Base-by-base conservation (phyloP, 805 yeast genomes). In the Priceomyces fermenticarens region DNA sequence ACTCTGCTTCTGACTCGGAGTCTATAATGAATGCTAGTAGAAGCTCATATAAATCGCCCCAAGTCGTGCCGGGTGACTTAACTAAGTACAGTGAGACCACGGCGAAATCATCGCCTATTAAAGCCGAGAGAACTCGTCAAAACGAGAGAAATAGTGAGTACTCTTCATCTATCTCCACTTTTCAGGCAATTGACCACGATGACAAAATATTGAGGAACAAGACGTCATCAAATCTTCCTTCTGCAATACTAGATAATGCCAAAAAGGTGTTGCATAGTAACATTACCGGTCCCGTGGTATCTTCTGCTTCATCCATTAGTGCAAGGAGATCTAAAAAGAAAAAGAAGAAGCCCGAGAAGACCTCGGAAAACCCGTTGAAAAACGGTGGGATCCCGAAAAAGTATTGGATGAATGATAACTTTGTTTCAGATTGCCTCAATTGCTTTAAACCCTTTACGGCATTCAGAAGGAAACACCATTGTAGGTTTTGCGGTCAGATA, bases 381-480 rank as follows among this genome's bases (percentile, higher is more conserved):
- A 61, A 55, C 32, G 76, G 76, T 30, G 81, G 84, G 1, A 71
- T 83, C 3, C 81, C 85, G 2, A 77, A 78, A 44, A 91, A 88
- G 55, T 91, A 88, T 58, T 91, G 99, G 99, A 83, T 91, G 88
- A 88, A 90, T 53, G 97, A 91, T 65, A 86, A 91, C 32, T 86
- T 88, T 44, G 96, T 95, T 0, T 77, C 83, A 7, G 93, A 88
- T 46, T 91, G 99, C 55, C 80, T 88, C 43, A 74, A 83, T 11
- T 91, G 98, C 60, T 87, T 85, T 41, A 75, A 81, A 40, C 78
- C 80, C 3, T 91, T 91, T 56, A 78, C 85, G 1, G 85, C 97
- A 0, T 90, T 89, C 63, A 69, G 97, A 58, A 72, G 99, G 50
- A 85, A 87, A 49, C 99, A 91, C 58, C 99, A 91, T 62, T 91